These are phyloP conservation scores for Poronia punctata DNA, from an alignment of 495 filamentous ascomycete species.

Conservation along the genomic window DNA sequence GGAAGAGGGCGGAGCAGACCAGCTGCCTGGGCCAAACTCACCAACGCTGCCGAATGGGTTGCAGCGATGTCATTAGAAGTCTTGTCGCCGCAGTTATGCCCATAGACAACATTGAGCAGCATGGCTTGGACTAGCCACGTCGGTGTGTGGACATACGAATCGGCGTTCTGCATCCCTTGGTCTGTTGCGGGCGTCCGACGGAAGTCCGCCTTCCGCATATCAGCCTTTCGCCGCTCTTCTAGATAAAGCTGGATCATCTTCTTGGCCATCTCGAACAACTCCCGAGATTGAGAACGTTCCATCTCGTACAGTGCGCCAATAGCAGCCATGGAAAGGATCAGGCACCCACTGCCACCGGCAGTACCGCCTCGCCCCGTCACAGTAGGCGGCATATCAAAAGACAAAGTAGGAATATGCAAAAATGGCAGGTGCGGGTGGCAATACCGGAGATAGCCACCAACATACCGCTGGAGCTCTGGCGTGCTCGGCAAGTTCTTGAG, in stretches of 20 bases:
- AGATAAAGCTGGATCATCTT: constrained; percentile 92
- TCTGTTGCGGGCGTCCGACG: constrained; percentile 49
- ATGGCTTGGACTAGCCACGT: constrained; percentile 98
- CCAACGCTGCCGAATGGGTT: constrained; percentile 83
- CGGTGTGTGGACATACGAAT: constrained; percentile 72
- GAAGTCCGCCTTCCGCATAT: constrained; percentile 72
- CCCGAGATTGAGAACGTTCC: constrained; percentile 69
- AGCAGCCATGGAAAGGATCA: constrained; percentile 92
- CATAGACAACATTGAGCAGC: constrained; percentile 94
- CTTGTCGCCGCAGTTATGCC: constrained; percentile 92
- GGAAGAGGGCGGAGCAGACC: constrained; percentile 57
- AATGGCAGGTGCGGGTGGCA: constrained; percentile 96
- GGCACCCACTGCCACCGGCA: constrained; percentile 76
- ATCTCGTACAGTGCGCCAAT: constrained; percentile 94
- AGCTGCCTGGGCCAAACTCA: constrained; percentile 83
- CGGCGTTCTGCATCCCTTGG: constrained; percentile 44
- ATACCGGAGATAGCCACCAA: constrained; percentile 85
- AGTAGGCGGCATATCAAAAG: constrained; percentile 74
- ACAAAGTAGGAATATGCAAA: constrained; percentile 83
- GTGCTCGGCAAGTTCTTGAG: constrained; percentile 65
- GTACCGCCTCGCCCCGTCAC: constrained; percentile 58
- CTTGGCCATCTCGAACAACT: constrained; percentile 87
- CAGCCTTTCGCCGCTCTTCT: constrained; percentile 85
- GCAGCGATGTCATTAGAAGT: constrained; percentile 82
- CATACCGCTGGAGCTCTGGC: constrained; percentile 86